Base-by-base conservation (phyloP, 75 land plant species). In the Adiantum capillusveneris region DNA sequence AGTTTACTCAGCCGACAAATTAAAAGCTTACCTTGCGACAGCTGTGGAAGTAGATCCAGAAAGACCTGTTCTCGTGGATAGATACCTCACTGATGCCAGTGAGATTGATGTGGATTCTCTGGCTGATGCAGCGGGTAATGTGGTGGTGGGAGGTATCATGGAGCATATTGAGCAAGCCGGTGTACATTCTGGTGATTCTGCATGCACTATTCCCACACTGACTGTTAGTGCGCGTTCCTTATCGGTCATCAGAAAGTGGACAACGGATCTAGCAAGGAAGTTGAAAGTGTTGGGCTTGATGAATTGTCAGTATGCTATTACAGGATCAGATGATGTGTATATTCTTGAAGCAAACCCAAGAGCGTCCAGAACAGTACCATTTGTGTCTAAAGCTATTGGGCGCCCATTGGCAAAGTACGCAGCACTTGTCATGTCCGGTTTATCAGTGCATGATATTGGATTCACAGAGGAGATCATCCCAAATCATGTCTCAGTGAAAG, bases 151-250 rank as follows among this genome's bases (percentile, higher is more conserved):
- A 56, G 99, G 97, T 16, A 95, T 95, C 70, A 95, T 95, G 99
- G 99, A 95, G 74, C 99, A 95, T 65, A 90, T 95, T 60, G 99
- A 95, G 69, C 97, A 90, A 66, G 99, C 99, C 55, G 99, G 99
- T 41, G 88, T 95, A 22, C 99, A 95, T 65, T 95, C 99, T 25
- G 99, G 99, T 52, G 99, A 95, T 45, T 95, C 99, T 19, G 99
- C 99, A 14, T 95, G 99, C 63, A 74, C 79, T 17, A 64, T 95
- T 52, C 99, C 99, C 0, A 87, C 99, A 16, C 73, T 86, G 59
- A 90, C 88, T 16, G 64, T 90, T 17, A 62, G 84, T 16, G 37
- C 68, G 0, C 69, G 66, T 44, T 86, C 84, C 49, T 66, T 95
- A 64, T 58, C 77, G 11, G 82, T 59, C 0, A 95, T 95, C 42